Conservation (phyloP, 768 basidiomycete genomes). For the Lactarius trivialis region DNA sequence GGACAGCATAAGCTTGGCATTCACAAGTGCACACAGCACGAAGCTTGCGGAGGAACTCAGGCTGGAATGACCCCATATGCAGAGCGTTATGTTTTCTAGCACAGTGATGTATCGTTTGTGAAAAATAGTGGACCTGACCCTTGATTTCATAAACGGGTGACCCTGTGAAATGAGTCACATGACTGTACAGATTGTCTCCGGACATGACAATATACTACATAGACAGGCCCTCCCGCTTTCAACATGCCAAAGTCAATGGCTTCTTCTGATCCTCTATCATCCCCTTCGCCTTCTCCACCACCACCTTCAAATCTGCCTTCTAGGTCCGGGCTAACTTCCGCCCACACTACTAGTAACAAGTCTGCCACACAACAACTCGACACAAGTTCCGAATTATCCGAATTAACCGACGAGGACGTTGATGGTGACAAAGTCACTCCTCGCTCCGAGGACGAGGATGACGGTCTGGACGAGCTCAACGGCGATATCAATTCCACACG, state of each 20-base stretch:
- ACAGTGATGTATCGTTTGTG: too few species aligned
- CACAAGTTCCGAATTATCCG: conserved; percentile 72
- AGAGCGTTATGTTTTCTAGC: too few species aligned
- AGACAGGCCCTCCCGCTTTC: neutral
- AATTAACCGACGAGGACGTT: conserved; percentile 77
- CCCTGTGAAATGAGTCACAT: conserved; percentile 10
- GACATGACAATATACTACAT: neutral
- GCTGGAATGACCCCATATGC: too few species aligned
- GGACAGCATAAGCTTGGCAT: too few species aligned
- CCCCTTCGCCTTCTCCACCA: conserved; percentile 58
- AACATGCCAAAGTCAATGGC: conserved; percentile 47
- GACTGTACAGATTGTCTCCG: neutral
- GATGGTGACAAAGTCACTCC: conserved; percentile 35
- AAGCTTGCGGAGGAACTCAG: too few species aligned
- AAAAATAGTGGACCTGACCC: too few species aligned
- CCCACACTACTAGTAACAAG: conserved; percentile 27
- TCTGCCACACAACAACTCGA: conserved; percentile 38
- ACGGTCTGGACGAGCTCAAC: conserved; percentile 22
- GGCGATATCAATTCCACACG: conserved; percentile 22
- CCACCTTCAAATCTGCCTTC: conserved; percentile 34
- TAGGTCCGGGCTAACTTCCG: conserved; percentile 19
- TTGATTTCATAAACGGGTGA: too few species aligned
- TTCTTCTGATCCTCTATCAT: conserved; percentile 59
- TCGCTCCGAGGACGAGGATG: conserved; percentile 15
- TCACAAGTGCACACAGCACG: too few species aligned